A percentile compares a stretch with the other conserved stretches of the same genome.
Conservation (phyloP, 2,329 filamentous ascomycete species). For the Apiospora pterosperma region DNA sequence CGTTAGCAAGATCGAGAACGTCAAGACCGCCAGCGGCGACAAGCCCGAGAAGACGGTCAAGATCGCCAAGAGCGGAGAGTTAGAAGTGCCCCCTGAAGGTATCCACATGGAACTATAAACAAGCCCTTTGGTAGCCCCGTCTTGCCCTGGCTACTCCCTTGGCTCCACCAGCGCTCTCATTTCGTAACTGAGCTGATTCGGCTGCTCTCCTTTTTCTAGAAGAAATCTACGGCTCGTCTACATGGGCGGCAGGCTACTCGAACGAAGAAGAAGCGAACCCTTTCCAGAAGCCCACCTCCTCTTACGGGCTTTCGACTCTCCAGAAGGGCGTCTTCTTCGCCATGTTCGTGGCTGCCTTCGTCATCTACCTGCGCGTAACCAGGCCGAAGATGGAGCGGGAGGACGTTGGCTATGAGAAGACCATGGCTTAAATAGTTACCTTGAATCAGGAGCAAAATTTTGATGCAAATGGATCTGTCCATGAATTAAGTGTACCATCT, state of each 20-base stretch:
- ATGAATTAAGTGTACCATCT: background rate
- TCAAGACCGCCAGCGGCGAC: slow-evolving; percentile 62
- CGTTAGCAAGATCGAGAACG: slow-evolving; percentile 74
- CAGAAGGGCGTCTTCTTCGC: slow-evolving; percentile 50
- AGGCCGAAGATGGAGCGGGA: slow-evolving; percentile 27
- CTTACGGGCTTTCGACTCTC: slow-evolving; percentile 38
- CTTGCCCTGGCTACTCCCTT: slow-evolving; percentile 10
- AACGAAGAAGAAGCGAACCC: slow-evolving; percentile 26
- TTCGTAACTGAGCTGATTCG: slow-evolving; percentile 26
- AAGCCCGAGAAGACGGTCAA: slow-evolving; percentile 67
- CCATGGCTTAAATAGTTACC: slow-evolving; percentile 31
- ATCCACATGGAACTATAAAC: slow-evolving; percentile 84
- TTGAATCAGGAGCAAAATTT: slow-evolving; percentile 8
- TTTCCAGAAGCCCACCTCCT: slow-evolving; percentile 20
- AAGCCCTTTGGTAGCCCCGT: slow-evolving; percentile 24
- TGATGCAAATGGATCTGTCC: slow-evolving; percentile 1
- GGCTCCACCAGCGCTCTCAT: background rate
- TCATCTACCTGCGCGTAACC: slow-evolving; percentile 40
- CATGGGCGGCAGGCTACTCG: slow-evolving; percentile 34
- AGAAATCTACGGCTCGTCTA: slow-evolving; percentile 31
- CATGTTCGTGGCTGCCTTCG: slow-evolving; percentile 44
- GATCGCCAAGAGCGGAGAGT: slow-evolving; percentile 80
- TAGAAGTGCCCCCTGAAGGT: slow-evolving; percentile 85
- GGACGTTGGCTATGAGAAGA: slow-evolving; percentile 41
- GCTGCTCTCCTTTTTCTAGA: slow-evolving; percentile 23